Evolutionary conservation across 176 grass and related monocot genomes (phyloP), one percentile per base, ranked within the genome.

Genomic region (Paspalum notatum): DNA sequence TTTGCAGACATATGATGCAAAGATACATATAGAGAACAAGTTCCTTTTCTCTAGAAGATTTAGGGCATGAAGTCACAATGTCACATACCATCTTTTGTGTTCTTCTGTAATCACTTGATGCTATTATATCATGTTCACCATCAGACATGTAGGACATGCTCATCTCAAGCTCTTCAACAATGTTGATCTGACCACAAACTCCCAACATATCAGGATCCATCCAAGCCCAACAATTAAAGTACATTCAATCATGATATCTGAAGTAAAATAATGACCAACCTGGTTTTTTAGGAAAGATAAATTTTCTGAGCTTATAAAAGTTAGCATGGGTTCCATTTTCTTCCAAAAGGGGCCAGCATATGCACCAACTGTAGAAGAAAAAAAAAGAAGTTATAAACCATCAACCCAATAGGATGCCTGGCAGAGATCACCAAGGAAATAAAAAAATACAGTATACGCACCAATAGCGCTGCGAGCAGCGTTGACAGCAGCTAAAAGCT

Each of bases 301-400:
- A 83, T 94, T 90, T 66, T 91, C 72, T 27, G 63, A 79, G 77
- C 75, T 85, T 76, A 83, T 60, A 66, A 83, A 87, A 79, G 86
- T 84, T 77, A 97, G 89, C 79, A 86, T 76, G 24, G 89, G 84
- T 86, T 97, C 94, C 94, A 97, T 94, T 81, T 89, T 93, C 82
- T 94, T 93, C 94, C 94, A 97, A 75, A 97, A 97, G 70, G 87
- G 62, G 4, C 91, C 83, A 42, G 79, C 87, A 68, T 87, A 90
- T 69, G 91, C 94, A 86, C 61, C 44, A 89, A 77, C 94, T 97
- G 82, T 77, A 68, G 24, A 80, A 74, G 68, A 82, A 64, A 9
- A 64, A 44, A 48, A 60, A 10, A 56, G n/a, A 64, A 87, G 61
- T 67, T 79, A 81, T 69, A 50, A 25, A 71, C 49, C 47, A 72